Conservation (phyloP, 2,329 filamentous ascomycete species). For the Hypoxylon sp. region DNA sequence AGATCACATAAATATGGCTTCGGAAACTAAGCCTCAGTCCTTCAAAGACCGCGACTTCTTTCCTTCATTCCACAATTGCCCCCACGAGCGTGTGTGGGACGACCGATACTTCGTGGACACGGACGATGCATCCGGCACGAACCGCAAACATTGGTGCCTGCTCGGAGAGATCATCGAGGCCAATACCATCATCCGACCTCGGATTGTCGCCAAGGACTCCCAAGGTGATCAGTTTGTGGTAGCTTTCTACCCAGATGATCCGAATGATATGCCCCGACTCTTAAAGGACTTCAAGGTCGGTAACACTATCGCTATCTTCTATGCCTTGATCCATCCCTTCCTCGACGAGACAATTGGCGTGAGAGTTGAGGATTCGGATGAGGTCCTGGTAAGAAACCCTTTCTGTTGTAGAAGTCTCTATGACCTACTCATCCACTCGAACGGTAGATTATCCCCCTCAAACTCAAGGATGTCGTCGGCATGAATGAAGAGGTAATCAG, state of each 20-base stretch:
- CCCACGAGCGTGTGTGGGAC: slow-evolving; percentile 11
- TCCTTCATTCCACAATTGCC: slow-evolving; percentile 35
- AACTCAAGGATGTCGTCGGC: slow-evolving; percentile 30
- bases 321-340: slow-evolving; percentile 38
- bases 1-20: slow-evolving; percentile 3
- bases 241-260: slow-evolving; percentile 43
- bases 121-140: not conserved
- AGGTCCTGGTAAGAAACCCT: slow-evolving; percentile 26
- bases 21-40: slow-evolving; percentile 26
- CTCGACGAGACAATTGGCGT: slow-evolving; percentile 28
- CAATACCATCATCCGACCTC: slow-evolving; percentile 35
- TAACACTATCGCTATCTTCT: slow-evolving; percentile 48
- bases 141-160: slow-evolving; percentile 42
- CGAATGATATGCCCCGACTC: slow-evolving; percentile 39
- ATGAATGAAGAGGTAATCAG: slow-evolving; percentile 44
- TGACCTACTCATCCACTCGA: not conserved
- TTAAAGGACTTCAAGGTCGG: slow-evolving; percentile 42
- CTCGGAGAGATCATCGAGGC: slow-evolving; percentile 54
- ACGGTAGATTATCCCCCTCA: slow-evolving; percentile 44
- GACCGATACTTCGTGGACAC: slow-evolving; percentile 22
- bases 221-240: slow-evolving; percentile 30
- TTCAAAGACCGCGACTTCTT: slow-evolving; percentile 39
- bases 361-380: slow-evolving; percentile 33
- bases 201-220: slow-evolving; percentile 43
- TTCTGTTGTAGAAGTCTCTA: not conserved